These are phyloP conservation scores for Oryza officinalis DNA, from an alignment of 176 grass and related monocot species.

Conservation along the genomic window DNA sequence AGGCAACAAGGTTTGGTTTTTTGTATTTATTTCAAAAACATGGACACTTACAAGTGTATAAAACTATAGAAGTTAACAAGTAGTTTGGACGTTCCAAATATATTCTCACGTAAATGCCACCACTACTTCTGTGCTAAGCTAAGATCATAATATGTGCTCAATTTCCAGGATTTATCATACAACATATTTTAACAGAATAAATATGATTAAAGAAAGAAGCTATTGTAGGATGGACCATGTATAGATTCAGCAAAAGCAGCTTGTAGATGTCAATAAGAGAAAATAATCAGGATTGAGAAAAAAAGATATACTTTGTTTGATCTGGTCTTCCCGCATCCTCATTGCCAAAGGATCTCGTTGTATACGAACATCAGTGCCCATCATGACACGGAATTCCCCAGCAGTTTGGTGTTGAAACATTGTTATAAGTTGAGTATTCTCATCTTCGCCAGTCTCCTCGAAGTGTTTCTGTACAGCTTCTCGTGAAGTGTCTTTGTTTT, in stretches of 20 bases:
- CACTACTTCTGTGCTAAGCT: neutral
- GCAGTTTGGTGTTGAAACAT: slow-evolving; percentile 90
- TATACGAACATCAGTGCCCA: slow-evolving; percentile 78
- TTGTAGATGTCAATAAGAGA: slow-evolving; percentile 3
- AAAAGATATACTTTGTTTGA: slow-evolving; percentile 79
- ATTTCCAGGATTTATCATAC: neutral
- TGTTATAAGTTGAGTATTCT: slow-evolving; percentile 75
- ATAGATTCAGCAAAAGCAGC: slow-evolving; percentile 4
- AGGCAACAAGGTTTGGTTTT: neutral
- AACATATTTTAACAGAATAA: slow-evolving; percentile 6
- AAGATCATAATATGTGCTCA: slow-evolving; percentile 3
- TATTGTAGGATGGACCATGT: neutral
- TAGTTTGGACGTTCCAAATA: neutral
- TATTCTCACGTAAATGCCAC: neutral
- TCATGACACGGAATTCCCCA: slow-evolving; percentile 89
- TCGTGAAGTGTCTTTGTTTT: slow-evolving; percentile 68
- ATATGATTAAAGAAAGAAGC: slow-evolving; percentile 3
- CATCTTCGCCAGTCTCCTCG: slow-evolving; percentile 90
- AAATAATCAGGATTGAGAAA: slow-evolving; percentile 15
- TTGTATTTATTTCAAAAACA: slow-evolving; percentile 22
- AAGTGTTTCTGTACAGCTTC: slow-evolving; percentile 76
- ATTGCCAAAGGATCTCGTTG: slow-evolving; percentile 85
- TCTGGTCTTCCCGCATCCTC: slow-evolving; percentile 84
- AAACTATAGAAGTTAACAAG: neutral
- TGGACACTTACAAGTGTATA: neutral